These are phyloP conservation scores for Pestalotiopsis sp. DNA, from an alignment of 2,329 filamentous ascomycete genomes.

Conservation along the genomic window DNA sequence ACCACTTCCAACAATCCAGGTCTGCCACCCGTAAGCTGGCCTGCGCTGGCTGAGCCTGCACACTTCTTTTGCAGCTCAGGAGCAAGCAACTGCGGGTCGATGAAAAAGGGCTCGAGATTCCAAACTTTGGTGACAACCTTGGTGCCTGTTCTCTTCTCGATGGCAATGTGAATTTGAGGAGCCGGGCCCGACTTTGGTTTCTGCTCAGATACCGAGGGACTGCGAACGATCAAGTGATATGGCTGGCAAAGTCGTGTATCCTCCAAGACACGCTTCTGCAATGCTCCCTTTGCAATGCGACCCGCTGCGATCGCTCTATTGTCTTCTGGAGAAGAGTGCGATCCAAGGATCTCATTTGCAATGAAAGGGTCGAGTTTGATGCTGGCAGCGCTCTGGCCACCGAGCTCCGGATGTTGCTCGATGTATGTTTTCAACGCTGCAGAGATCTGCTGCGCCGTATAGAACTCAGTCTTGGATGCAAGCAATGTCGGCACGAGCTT, in stretches of 20 bases:
- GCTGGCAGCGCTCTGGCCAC: conserved; percentile 60
- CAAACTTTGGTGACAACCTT: conserved; percentile 67
- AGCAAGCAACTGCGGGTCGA: conserved; percentile 61
- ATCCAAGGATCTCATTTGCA: conserved; percentile 62
- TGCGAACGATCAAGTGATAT: conserved; percentile 9
- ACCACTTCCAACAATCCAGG: conserved; percentile 65
- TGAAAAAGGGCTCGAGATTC: conserved; percentile 63
- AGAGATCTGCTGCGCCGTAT: conserved; percentile 62
- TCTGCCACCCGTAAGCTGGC: conserved; percentile 61
- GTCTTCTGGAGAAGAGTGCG: conserved; percentile 38
- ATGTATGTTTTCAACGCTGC: conserved; percentile 60
- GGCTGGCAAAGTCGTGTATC: conserved; percentile 13
- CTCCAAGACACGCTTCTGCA: conserved; percentile 15
- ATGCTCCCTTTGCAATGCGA: conserved; percentile 12
- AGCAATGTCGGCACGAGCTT: conserved; percentile 43
- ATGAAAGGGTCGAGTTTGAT: conserved; percentile 65
- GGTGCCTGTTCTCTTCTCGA: conserved; percentile 67
- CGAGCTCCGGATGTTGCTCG: conserved; percentile 57
- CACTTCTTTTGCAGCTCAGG: conserved; percentile 70
- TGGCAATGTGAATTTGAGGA: conserved; percentile 60
- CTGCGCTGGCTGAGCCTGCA: conserved; percentile 68
- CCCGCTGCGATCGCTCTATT: conserved; percentile 51
- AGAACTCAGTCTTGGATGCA: conserved; percentile 46
- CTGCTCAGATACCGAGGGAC: conserved; percentile 24
- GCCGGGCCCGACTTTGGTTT: conserved; percentile 64